Evolutionary conservation across 352 stramenopile species (phyloP), one percentile per base, ranked within the genome.

Genomic region (Thalassiosira hispida): DNA sequence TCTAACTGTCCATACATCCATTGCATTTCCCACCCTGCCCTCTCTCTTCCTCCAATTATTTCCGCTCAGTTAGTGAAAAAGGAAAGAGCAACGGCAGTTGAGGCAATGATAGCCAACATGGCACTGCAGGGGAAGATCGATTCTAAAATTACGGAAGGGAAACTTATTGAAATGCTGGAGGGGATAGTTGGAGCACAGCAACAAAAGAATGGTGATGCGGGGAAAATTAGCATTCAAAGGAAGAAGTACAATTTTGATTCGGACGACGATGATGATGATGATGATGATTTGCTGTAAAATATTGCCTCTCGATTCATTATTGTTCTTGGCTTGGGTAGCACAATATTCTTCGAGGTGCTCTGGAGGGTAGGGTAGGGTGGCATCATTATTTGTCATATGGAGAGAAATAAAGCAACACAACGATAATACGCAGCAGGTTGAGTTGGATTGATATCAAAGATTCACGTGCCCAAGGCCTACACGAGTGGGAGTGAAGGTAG

Each of bases 121-220:
- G 88, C 89, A 9, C 78, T 93, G 47, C 66, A 81, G 63, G 77
- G 85, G 9, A 90, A 91, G 63, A 49, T 94, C 16, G 85, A 85
- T 31, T 83, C 77, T 7, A 83, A 80, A 73, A 90, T 94, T 42
- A 90, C 67, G 9, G 89, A 94, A 77, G 85, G 55, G 0, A 87
- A 90, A 60, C 61, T 94, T 1, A 90, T 92, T 49, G 86, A 94
- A 81, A 92, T 94, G 69, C 63, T 94, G 12, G 89, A 94, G 78
- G 82, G 86, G 46, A 81, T 88, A 35, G 70, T 73, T 14, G 77
- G 73, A 8, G 77, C 77, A n/a, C 61, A 79, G 27, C 52, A 83
- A 44, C 63, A 71, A 47, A 72, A 74, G 11, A 69, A 76, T 35
- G 57, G 23, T 1, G 65, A 81, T 25, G 63, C 61, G 25, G 69